Evolutionary conservation across 2,329 filamentous ascomycete genomes (phyloP).

Genomic region (Colletotrichum graminicola): DNA sequence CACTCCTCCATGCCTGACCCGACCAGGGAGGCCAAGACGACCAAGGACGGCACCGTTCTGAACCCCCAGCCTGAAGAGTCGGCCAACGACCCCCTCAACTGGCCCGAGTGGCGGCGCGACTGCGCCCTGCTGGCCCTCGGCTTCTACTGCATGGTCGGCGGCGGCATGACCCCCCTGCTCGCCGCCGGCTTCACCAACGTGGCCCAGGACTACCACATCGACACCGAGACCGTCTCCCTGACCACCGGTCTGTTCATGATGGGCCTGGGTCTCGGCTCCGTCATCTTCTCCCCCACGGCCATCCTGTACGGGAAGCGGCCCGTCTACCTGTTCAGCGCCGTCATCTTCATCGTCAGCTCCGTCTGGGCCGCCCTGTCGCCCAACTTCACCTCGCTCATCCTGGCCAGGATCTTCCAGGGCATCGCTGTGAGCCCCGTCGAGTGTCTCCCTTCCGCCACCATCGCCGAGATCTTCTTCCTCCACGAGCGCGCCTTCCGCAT

Average conservation of each 20-base stretch:
- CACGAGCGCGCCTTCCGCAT: constrained; percentile 94
- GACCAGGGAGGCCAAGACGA: constrained; percentile 70
- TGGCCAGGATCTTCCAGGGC: constrained; percentile 89
- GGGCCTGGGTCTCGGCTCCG: constrained; percentile 86
- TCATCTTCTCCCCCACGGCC: constrained; percentile 88
- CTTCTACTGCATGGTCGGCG: constrained; percentile 93
- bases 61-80: constrained; percentile 94
- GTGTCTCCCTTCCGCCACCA: constrained; percentile 91
- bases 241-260: constrained; percentile 96
- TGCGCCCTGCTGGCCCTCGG: constrained; percentile 83
- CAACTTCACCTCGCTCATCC: constrained; percentile 81
- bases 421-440: constrained; percentile 91
- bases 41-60: constrained; percentile 86
- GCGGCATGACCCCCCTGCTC: constrained; percentile 90
- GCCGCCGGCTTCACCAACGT: constrained; percentile 92
- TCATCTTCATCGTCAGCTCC: constrained; percentile 81
- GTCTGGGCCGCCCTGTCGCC: constrained; percentile 91
- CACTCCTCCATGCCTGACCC: constrained; percentile 62
- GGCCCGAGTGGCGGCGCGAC: constrained; percentile 86
- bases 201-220: constrained; percentile 72
- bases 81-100: constrained; percentile 91
- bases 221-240: constrained; percentile 79
- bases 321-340: constrained; percentile 82
- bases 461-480: constrained; percentile 96
- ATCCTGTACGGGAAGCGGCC: constrained; percentile 92